phyloP scores from a whole-genome alignment of 495 filamentous ascomycete genomes.

The Aspergillus ostianus region DNA sequence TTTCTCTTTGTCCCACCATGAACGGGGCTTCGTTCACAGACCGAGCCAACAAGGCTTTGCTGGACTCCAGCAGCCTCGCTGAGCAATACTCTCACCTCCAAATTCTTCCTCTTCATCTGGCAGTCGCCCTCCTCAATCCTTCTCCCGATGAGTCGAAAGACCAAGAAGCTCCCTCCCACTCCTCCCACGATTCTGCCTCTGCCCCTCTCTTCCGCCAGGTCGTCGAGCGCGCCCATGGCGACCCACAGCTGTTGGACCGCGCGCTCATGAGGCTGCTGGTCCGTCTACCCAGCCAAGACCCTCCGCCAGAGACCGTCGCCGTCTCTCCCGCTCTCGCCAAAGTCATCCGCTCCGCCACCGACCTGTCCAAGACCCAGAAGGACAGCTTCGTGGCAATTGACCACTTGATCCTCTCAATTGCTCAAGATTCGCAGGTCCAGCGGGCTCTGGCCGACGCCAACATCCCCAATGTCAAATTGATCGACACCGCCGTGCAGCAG shows the following conservation, averaged over 20 bases:
- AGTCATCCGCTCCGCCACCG: slow-evolving; percentile 76
- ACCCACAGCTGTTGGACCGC: slow-evolving; percentile 83
- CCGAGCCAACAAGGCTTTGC: slow-evolving; percentile 79
- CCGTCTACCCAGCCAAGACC: slow-evolving; percentile 87
- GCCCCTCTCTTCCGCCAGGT: slow-evolving; percentile 88
- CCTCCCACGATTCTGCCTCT: slow-evolving; percentile 54
- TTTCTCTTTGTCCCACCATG: slow-evolving; percentile 30
- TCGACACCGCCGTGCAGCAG: slow-evolving; percentile 81
- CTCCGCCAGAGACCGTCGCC: slow-evolving; percentile 82
- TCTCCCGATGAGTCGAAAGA: slow-evolving; percentile 73
- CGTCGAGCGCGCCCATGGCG: slow-evolving; percentile 88
- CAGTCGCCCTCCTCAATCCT: slow-evolving; percentile 83
- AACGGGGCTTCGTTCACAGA: slow-evolving; percentile 77
- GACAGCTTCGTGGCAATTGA: slow-evolving; percentile 92
- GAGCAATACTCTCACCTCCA: slow-evolving; percentile 88
- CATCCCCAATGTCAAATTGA: slow-evolving; percentile 83
- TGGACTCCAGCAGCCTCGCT: slow-evolving; percentile 79
- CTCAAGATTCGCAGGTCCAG: slow-evolving; percentile 75
- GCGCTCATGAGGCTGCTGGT: slow-evolving; percentile 88
- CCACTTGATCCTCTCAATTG: slow-evolving; percentile 81
- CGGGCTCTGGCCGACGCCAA: slow-evolving; percentile 78
- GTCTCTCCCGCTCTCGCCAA: slow-evolving; percentile 78
- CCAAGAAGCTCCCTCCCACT: slow-evolving; percentile 60
- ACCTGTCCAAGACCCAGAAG: slow-evolving; percentile 94
- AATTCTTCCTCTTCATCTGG: slow-evolving; percentile 83